phyloP scores from a whole-genome alignment of 2,329 filamentous ascomycete species.

The Xylariomycetidae sp. region DNA sequence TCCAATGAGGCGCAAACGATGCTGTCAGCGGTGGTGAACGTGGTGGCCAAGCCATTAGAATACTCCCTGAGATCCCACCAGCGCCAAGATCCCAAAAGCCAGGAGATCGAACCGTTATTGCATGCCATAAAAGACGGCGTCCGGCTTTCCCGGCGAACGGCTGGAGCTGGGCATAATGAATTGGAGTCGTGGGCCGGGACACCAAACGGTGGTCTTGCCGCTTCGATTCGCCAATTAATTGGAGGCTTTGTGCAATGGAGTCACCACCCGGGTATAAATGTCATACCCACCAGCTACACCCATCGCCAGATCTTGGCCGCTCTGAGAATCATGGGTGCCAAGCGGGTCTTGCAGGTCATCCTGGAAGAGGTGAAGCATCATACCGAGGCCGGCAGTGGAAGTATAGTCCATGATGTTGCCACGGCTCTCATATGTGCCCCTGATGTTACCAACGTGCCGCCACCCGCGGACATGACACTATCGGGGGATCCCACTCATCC shows the following conservation, averaged over 20 bases:
- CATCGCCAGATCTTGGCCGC: constrained; percentile 65
- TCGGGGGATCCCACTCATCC: constrained; percentile 31
- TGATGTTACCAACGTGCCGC: constrained; percentile 43
- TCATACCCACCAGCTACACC: constrained; percentile 62
- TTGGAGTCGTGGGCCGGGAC: constrained; percentile 62
- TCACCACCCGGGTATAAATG: constrained; percentile 48
- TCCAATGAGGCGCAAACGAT: constrained; percentile 68
- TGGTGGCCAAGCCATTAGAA: constrained; percentile 65
- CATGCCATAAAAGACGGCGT: constrained; percentile 59
- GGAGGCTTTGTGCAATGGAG: constrained; percentile 65
- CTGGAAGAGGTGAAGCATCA: constrained; percentile 64
- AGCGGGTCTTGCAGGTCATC: constrained; percentile 55
- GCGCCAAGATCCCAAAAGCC: constrained; percentile 60
- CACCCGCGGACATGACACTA: constrained; percentile 24
- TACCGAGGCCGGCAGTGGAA: constrained; percentile 53
- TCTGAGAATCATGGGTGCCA: constrained; percentile 57
- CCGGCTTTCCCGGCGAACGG: constrained; percentile 55
- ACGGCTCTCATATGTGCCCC: constrained; percentile 67
- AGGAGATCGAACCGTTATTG: constrained; percentile 66
- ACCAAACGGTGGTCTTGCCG: constrained; percentile 50
- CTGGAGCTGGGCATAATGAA: constrained; percentile 60
- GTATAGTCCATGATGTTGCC: constrained; percentile 64
- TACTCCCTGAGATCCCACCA: constrained; percentile 63
- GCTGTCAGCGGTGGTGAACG: constrained; percentile 66
- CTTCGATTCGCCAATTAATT: constrained; percentile 56